Evolutionary conservation across 225 moss, liverwort and hornwort genomes (phyloP), one percentile per base, ranked within the genome.

Genomic region (Thuidium tamariscinum): DNA sequence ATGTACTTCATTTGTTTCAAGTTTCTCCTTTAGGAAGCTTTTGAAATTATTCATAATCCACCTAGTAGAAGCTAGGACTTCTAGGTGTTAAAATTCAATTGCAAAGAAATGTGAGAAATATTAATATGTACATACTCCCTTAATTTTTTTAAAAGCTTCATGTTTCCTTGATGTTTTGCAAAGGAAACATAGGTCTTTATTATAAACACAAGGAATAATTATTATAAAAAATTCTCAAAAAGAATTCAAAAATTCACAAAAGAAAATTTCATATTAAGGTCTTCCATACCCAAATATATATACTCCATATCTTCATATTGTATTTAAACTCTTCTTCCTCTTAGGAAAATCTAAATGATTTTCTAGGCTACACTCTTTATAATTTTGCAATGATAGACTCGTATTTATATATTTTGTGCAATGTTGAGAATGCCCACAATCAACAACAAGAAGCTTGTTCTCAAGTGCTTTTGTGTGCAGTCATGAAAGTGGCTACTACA

Each of bases 251-350:
- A 27, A 29, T 9, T 76, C 3, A 39, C 4, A 54, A 1, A 6
- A 39, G 1, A 57, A 0, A 57, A 7, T 41, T 56, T 1, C 6
- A 41, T 56, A 2, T n/a, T 1, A 12, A 52, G 0, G 0, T 2
- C 0, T 0, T 1, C 0, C 0, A 21, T 5, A 0, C 8, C 3
- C 1, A 21, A 74, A 5, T 3, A 32, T 51, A 48, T 48, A 48
- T 8, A 48, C 9, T 48, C 48, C 11, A 11, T n/a, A 13, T 52
- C 5, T n/a, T 52, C 1, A 5, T 15, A 14, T 9, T 52, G 5
- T 5, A 22, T 49, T 51, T 34, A 22, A 20, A 74, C 21, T 51
- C 19, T n/a, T 5, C 20, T 34, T 49, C 7, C 13, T 34, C 9
- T 51, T 30, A 20, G 32, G 2, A 32, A 12, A 18, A 32, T 11